These are phyloP conservation scores for Prosopis cineraria DNA, from an alignment of 306 rosid species.

Conservation along the genomic window DNA sequence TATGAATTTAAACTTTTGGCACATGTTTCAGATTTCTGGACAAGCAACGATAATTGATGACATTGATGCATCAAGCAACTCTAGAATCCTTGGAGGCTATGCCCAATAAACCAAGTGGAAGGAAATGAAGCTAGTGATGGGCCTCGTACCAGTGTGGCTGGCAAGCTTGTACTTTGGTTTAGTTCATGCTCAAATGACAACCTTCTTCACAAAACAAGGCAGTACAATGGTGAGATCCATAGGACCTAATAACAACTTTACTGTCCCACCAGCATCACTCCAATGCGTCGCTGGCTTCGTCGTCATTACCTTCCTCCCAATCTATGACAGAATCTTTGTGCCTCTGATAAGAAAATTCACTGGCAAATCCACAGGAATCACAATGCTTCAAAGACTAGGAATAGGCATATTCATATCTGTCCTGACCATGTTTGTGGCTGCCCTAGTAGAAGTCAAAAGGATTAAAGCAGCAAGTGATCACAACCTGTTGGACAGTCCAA, in stretches of 20 bases:
- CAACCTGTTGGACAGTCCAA: conserved; percentile 40
- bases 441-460: conserved; percentile 41
- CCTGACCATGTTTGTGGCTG: conserved; percentile 39
- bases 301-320: conserved; percentile 35
- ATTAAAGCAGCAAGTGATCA: conserved; percentile 22
- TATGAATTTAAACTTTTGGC: too few species aligned
- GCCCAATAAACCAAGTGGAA: conserved; percentile 52
- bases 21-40: conserved; percentile 38
- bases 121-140: conserved; percentile 49
- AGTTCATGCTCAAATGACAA: conserved; percentile 40
- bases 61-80: conserved; percentile 32
- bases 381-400: conserved; percentile 47
- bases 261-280: conserved; percentile 44
- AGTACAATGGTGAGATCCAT: conserved; percentile 41
- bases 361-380: conserved; percentile 40
- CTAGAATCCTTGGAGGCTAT: conserved; percentile 48
- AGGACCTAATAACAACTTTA: conserved; percentile 33
- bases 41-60: conserved; percentile 48
- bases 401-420: conserved; percentile 41
- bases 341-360: conserved; percentile 34
- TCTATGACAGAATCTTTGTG: conserved; percentile 45
- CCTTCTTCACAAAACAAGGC: conserved; percentile 52
- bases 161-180: conserved; percentile 34
- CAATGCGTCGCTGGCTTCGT: conserved; percentile 35
- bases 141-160: conserved; percentile 53